Conservation (phyloP, 108 stramenopile genomes). For the Pseudonitzschia multiseries region DNA sequence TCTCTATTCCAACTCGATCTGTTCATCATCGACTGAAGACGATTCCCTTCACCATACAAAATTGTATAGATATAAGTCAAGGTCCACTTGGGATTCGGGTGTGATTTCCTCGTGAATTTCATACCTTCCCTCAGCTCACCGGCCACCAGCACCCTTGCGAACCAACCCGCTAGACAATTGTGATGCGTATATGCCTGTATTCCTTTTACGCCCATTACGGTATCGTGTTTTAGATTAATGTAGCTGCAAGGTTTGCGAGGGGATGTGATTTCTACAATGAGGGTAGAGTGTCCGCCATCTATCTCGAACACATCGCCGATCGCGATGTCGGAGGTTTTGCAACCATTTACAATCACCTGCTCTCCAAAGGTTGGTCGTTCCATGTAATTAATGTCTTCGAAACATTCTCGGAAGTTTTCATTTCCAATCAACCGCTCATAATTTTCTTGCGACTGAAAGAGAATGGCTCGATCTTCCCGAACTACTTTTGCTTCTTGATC, state of each 20-base stretch:
- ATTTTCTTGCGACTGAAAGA: slow-evolving; percentile 15
- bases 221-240: slow-evolving; percentile 25
- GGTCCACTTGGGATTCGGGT: slow-evolving; percentile 44
- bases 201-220: slow-evolving; percentile 27
- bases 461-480: slow-evolving; percentile 8
- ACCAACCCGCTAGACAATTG: slow-evolving; percentile 36
- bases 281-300: slow-evolving; percentile 15
- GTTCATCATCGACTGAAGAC: background rate
- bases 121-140: slow-evolving; percentile 35
- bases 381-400: slow-evolving; percentile 4
- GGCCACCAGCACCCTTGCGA: slow-evolving; percentile 25
- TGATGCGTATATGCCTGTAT: slow-evolving; percentile 6
- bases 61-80: slow-evolving; percentile 18
- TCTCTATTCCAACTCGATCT: slow-evolving; percentile 24
- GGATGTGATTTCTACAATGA: slow-evolving; percentile 29
- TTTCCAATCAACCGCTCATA: background rate
- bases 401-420: background rate
- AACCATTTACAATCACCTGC: slow-evolving; percentile 30
- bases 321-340: slow-evolving; percentile 15
- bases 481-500: background rate
- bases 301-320: slow-evolving; percentile 46
- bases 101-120: slow-evolving; percentile 12
- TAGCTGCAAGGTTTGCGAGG: slow-evolving; percentile 32
- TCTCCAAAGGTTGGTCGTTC: slow-evolving; percentile 31
- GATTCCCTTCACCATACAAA: slow-evolving; percentile 29